Conservation (phyloP, 2,329 filamentous ascomycete genomes). For the Aureobasidium sp. region DNA sequence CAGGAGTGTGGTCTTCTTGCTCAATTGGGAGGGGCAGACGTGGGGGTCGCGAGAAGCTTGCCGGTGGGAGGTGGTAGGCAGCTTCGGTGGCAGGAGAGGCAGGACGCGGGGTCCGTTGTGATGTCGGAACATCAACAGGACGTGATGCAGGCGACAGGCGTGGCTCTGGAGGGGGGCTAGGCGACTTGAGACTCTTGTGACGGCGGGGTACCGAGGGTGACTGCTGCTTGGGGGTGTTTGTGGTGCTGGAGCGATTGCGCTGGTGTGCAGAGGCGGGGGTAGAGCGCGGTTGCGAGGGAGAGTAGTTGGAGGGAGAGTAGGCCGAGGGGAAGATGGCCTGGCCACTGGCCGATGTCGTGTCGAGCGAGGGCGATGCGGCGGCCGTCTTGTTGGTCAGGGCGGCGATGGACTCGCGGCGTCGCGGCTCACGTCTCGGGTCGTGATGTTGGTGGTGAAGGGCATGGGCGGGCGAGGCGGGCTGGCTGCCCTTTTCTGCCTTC, state of each 20-base stretch:
- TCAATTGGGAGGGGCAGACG: slow-evolving; percentile 88
- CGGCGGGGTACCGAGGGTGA: slow-evolving; percentile 8
- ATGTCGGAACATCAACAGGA: slow-evolving; percentile 31
- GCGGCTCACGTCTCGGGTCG: slow-evolving; percentile 22
- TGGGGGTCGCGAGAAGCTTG: slow-evolving; percentile 60
- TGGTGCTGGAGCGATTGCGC: slow-evolving; percentile 23
- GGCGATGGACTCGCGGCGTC: slow-evolving; percentile 33
- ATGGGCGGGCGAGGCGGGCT: slow-evolving; percentile 8
- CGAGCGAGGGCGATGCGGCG: slow-evolving; percentile 11
- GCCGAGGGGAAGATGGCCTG: slow-evolving; percentile 10
- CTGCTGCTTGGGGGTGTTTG: slow-evolving; percentile 15
- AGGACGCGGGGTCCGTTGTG: slow-evolving; percentile 17
- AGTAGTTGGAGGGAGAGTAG: neutral
- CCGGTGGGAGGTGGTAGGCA: slow-evolving; percentile 29
- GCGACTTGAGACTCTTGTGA: slow-evolving; percentile 11
- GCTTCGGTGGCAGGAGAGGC: slow-evolving; percentile 17
- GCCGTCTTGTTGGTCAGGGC: slow-evolving; percentile 21
- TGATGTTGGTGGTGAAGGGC: slow-evolving; percentile 7
- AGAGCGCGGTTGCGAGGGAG: slow-evolving; percentile 7
- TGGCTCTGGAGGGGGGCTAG: slow-evolving; percentile 10
- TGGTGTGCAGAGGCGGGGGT: slow-evolving; percentile 14
- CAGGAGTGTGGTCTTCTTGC: slow-evolving; percentile 80
- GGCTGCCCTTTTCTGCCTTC: slow-evolving; percentile 12
- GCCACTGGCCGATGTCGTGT: slow-evolving; percentile 7
- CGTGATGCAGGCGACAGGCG: slow-evolving; percentile 25